A percentile compares a stretch with the other conserved stretches of the same genome.
Conservation (phyloP, 2,329 filamentous ascomycete genomes). For the Cercospora beticola region DNA sequence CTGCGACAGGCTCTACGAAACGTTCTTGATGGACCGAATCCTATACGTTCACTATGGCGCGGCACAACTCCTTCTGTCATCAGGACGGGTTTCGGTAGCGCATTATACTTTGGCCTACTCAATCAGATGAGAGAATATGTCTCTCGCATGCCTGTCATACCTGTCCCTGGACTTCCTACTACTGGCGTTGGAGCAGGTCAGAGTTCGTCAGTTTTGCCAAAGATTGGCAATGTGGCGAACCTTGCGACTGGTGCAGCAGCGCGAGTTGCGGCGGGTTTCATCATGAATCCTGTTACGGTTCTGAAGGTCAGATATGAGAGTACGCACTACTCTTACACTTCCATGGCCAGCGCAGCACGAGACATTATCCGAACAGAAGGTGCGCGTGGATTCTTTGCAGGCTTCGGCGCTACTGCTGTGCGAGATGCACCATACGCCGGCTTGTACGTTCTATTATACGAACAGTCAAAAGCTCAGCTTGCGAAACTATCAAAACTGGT, state of each 20-base stretch:
- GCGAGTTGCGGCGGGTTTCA: constrained; percentile 79
- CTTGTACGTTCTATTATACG: constrained; percentile 91
- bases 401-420: constrained; percentile 89
- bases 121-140: constrained; percentile 58
- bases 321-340: constrained; percentile 78
- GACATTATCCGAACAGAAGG: constrained; percentile 76
- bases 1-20: constrained; percentile 67
- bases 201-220: constrained; percentile 71
- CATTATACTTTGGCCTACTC: constrained; percentile 88
- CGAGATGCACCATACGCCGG: constrained; percentile 96
- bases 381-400: constrained; percentile 81
- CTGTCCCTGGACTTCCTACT: constrained; percentile 10
- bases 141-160: constrained; percentile 30
- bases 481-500: constrained; percentile 31
- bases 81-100: constrained; percentile 87
- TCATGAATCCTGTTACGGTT: constrained; percentile 94
- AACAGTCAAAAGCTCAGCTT: constrained; percentile 71
- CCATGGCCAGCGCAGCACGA: constrained; percentile 66
- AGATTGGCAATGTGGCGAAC: constrained; percentile 80
- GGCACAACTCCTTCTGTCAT: constrained; percentile 91
- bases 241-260: constrained; percentile 80
- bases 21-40: constrained; percentile 65
- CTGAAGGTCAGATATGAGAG: constrained; percentile 97
- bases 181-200: constrained; percentile 10
- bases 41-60: constrained; percentile 79